Conservation (phyloP, 257 asterid genomes). For the Paraleonurus japonicus region DNA sequence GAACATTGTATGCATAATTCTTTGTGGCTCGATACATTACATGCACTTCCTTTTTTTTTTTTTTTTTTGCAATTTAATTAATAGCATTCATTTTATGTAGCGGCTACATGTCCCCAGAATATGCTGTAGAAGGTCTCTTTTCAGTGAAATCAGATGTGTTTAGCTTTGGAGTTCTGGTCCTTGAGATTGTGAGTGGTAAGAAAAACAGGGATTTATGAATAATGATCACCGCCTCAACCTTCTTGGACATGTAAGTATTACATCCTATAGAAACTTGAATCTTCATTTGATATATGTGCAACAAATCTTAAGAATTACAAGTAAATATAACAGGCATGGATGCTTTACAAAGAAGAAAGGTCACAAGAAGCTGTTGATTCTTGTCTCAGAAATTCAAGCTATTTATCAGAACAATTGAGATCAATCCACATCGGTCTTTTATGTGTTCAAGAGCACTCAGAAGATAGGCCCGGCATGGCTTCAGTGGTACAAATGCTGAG, state of each 20-base stretch:
- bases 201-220: slow-evolving; percentile 34
- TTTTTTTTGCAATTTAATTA: background rate
- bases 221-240: slow-evolving; percentile 34
- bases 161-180: slow-evolving; percentile 41
- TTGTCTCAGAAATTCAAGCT: background rate
- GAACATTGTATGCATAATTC: slow-evolving; percentile 26
- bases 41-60: background rate
- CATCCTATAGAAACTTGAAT: background rate
- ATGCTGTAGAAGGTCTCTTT: slow-evolving; percentile 33
- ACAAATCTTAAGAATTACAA: too few relatives aligned
- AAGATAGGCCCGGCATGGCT: slow-evolving; percentile 36
- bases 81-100: slow-evolving; percentile 11
- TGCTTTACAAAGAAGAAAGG: slow-evolving; percentile 33
- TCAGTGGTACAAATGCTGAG: slow-evolving; percentile 30
- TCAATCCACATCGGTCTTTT: slow-evolving; percentile 31
- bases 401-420: slow-evolving; percentile 10
- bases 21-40: background rate
- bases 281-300: background rate
- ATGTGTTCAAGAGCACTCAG: slow-evolving; percentile 31
- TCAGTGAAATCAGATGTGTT: slow-evolving; percentile 43
- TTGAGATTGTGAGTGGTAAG: slow-evolving; percentile 36
- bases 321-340: slow-evolving; percentile 39
- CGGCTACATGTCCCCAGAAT: slow-evolving; percentile 45
- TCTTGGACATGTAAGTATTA: slow-evolving; percentile 41
- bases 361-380: slow-evolving; percentile 26